Conservation (phyloP, 306 rosid species). For the Vachellia collinsii region DNA sequence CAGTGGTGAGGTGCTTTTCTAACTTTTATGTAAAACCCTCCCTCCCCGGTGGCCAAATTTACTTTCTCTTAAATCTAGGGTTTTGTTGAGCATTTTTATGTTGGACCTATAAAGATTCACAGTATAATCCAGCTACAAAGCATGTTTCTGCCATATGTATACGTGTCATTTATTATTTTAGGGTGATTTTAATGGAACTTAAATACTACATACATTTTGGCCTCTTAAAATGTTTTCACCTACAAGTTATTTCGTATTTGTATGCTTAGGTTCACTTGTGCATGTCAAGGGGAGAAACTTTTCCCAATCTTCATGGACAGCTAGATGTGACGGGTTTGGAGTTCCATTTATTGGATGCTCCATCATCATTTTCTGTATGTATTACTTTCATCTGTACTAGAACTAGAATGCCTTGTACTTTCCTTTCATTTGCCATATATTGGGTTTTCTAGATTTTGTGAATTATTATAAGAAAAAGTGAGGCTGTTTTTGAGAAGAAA, state of each 20-base stretch:
- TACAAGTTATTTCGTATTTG: conserved; percentile 25
- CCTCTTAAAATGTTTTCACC: conserved; percentile 34
- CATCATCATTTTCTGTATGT: conserved; percentile 86
- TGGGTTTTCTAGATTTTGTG: not conserved
- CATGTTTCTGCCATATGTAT: not conserved
- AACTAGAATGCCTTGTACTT: conserved; percentile 30
- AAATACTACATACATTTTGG: conserved; percentile 7
- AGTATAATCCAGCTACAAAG: conserved; percentile 10
- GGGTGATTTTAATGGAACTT: conserved; percentile 2
- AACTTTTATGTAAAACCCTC: conserved; percentile 35
- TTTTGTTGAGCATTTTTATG: not conserved
- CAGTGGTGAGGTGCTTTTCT: conserved; percentile 93
- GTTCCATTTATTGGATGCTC: conserved; percentile 78
- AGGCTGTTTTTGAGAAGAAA: conserved; percentile 2
- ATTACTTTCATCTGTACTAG: conserved; percentile 27
- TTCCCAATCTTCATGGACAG: conserved; percentile 92
- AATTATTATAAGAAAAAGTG: not conserved
- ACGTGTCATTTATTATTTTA: not conserved
- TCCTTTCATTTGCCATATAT: conserved; percentile 26
- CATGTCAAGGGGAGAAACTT: conserved; percentile 86
- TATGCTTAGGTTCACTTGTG: conserved; percentile 83
- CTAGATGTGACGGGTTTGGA: conserved; percentile 84
- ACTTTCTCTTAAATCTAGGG: not conserved
- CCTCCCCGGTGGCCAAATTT: not conserved
- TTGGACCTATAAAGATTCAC: not conserved